Conservation (phyloP, 176 grass and related monocot species). For the Eragrostis nindensis region DNA sequence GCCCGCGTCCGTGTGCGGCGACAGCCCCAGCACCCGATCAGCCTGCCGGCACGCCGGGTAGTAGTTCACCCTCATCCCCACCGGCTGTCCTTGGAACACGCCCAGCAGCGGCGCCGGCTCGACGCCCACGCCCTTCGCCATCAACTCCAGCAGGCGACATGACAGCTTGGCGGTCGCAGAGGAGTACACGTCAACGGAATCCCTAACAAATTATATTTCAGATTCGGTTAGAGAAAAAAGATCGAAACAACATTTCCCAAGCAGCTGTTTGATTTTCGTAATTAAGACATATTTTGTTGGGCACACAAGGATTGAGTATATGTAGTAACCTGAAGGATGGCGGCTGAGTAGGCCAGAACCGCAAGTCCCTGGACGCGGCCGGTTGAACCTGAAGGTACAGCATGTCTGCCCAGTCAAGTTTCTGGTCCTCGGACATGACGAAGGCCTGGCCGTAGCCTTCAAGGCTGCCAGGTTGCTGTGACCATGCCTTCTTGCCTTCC, state of each 20-base stretch:
- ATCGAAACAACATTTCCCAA: too few species aligned
- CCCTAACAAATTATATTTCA: background rate
- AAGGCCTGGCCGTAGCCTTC: constrained; percentile 57
- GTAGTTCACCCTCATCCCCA: constrained; percentile 51
- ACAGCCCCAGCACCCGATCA: constrained; percentile 51
- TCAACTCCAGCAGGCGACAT: constrained; percentile 35
- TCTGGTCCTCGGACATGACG: constrained; percentile 47
- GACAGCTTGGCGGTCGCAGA: constrained; percentile 12
- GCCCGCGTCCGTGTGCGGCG: constrained; percentile 51
- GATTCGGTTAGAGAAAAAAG: too few species aligned
- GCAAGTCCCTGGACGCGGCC: background rate
- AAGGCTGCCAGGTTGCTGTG: background rate
- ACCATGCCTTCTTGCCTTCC: constrained; percentile 30
- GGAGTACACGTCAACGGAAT: constrained; percentile 45
- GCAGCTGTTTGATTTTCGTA: background rate
- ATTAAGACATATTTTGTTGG: background rate
- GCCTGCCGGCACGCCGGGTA: constrained; percentile 54
- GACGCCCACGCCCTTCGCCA: constrained; percentile 43
- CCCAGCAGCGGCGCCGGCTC: constrained; percentile 22
- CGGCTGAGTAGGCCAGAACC: constrained; percentile 44
- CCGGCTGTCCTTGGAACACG: constrained; percentile 17
- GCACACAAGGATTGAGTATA: background rate
- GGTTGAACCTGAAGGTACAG: constrained; percentile 39
- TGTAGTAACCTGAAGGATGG: constrained; percentile 3
- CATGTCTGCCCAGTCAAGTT: constrained; percentile 56